Base-by-base conservation (phyloP, 2,329 filamentous ascomycete genomes). In the Aspergillus latus region DNA sequence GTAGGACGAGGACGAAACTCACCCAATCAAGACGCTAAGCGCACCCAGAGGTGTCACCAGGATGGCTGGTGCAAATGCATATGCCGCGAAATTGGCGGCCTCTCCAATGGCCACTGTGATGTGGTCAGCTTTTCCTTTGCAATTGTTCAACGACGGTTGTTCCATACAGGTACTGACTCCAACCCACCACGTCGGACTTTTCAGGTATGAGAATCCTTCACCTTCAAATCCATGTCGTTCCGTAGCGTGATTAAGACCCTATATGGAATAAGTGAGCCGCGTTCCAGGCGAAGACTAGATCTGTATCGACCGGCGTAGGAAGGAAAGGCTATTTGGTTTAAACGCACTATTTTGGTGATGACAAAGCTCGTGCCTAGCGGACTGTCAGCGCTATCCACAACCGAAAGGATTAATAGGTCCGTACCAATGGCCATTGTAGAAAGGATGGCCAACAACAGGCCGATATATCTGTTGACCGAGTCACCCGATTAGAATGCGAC, bases 1-100 rank as follows among this genome's bases (percentile, higher is more conserved):
- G 15, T 11, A 8, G 29, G 36, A n/a, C 8, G 6, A 37, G 8
- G 34, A 13, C n/a, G n/a, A 26, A 32, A 48, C 49, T 65, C 80
- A 84, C 81, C 84, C 94, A 68, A 99, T 97, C 63, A 99, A 80
- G 56, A 99, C 95, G 70, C 90, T 94, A 60, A 99, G 82, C 54
- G 94, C 94, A 59, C 94, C 94, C 26, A 99, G 80, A 29, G 94
- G 94, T 4, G 94, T 99, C 40, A 99, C 94, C 52, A 99, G 83
- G 75, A 99, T 99, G n/a, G 94, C 95, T 40, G 94, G 94, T 63
- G 94, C 94, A 76, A 97, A 99, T 6, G 94, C 94, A 73, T 99
- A 99, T 60, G 94, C 94, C 49, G 92, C 92, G 73, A 99, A 99
- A 76, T 99, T 99, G 77, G 92, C 95, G 57, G 97, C 80, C 77